Base-by-base conservation (phyloP, 345 rosid species). In the Hevea brasiliensis region DNA sequence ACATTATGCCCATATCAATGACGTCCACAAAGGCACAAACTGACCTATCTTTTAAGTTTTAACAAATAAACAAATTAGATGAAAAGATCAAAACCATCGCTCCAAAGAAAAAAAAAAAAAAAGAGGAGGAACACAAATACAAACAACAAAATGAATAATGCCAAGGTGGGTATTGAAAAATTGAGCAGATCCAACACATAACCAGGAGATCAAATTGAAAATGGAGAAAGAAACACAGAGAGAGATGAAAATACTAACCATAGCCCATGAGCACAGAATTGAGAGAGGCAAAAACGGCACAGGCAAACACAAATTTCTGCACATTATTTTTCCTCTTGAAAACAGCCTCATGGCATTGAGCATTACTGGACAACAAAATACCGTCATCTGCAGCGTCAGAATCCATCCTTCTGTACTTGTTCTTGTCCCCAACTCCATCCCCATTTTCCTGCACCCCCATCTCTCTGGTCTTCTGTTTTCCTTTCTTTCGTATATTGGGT, bases 201-300 rank as follows among this genome's bases (percentile, higher is more conserved):
- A 55, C 8, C 41, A 65, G 48, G 40, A 23, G 1, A 67, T 2
- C 3, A 54, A 41, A 24, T 0, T 27, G 61, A 61, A 23, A 47
- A 48, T 32, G 2, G 44, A 7, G 37, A 44, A 8, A n/a, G 6
- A 27, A 17, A n/a, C 11, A 8, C 7, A 12, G 10, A 7, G 27
- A 21, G 6, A 23, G 48, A 14, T 23, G 8, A 9, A 74, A 10
- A 44, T 18, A 58, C 80, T 57, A 71, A 76, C 80, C 80, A 50
- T 76, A 76, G 42, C 80, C 80, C 53, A 76, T 47, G 24, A 71
- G 80, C 15, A 76, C 80, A 65, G 76, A 76, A 66, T 76, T 77
- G 29, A 77, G 67, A 72, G 76, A 77, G 8, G 76, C 76, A 65
- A 77, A 77, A 24, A 77, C 2, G 61, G 76, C 76, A 37, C 80